These are phyloP conservation scores for Tuber microsphaerosporum DNA, from an alignment of 495 filamentous ascomycete genomes.

Conservation along the genomic window DNA sequence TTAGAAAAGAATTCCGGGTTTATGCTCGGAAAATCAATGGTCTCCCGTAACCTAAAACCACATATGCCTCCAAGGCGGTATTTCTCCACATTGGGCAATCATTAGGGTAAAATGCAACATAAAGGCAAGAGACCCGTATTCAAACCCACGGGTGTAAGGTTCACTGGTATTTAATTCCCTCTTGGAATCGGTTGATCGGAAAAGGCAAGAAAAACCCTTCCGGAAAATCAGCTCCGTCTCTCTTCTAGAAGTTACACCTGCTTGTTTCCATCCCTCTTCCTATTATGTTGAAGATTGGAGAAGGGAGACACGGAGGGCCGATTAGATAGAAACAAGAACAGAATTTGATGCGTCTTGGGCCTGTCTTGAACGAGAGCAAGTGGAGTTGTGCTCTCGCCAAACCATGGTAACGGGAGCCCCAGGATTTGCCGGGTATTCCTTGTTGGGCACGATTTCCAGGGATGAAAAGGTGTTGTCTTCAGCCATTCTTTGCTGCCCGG, in stretches of 20 bases:
- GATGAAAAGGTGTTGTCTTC: conserved; percentile 8
- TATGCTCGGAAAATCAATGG: conserved; percentile 15
- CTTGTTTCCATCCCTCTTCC: not conserved
- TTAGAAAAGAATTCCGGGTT: conserved; percentile 26
- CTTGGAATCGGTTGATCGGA: conserved; percentile 4
- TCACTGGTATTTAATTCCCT: not conserved
- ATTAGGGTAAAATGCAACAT: not conserved
- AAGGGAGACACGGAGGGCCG: not conserved
- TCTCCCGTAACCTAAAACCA: conserved; percentile 10
- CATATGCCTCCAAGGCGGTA: not conserved
- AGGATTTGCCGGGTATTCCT: conserved; percentile 30
- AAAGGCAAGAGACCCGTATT: not conserved
- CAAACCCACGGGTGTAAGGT: not conserved
- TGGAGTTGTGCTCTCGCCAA: conserved; percentile 19
- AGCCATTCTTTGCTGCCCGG: not conserved
- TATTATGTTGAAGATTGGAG: not conserved
- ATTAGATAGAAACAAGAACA: not conserved
- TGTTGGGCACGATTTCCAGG: conserved; percentile 23
- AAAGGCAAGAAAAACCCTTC: not conserved
- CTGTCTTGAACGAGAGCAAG: conserved; percentile 13
- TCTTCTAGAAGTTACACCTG: not conserved
- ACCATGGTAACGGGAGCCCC: conserved; percentile 32
- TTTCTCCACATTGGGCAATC: not conserved
- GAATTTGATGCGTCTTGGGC: conserved; percentile 17
- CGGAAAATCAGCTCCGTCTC: not conserved